Evolutionary conservation across 345 rosid species (phyloP).

Genomic region (Syzygium aqueum): DNA sequence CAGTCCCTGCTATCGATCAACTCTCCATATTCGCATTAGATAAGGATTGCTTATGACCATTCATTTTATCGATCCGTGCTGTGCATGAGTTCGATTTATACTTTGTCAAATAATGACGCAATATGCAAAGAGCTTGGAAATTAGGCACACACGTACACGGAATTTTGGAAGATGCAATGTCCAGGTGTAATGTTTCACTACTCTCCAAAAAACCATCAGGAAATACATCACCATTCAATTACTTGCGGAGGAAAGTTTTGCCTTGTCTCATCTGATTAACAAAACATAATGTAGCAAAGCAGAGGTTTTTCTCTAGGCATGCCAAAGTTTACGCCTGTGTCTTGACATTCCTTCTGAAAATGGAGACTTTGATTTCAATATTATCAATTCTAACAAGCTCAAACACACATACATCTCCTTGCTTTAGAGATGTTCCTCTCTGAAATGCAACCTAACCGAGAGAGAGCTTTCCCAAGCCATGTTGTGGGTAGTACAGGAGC

Average conservation of each 20-base stretch:
- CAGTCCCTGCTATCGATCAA: not conserved
- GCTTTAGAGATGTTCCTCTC: not conserved
- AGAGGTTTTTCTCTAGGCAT: not conserved
- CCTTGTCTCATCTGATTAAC: not conserved
- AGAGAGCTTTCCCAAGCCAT: not conserved
- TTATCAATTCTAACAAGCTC: not conserved
- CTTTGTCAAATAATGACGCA: fast-evolving
- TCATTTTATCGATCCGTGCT: not conserved
- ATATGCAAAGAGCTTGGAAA: too few relatives aligned
- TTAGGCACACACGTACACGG: not conserved
- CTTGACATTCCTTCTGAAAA: not conserved
- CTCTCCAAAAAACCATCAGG: not conserved
- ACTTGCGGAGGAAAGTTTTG: fast-evolving
- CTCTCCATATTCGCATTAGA: not conserved
- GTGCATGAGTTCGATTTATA: not conserved
- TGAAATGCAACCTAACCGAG: not conserved
- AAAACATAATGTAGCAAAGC: not conserved
- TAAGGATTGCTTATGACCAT: not conserved
- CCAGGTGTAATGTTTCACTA: fast-evolving
- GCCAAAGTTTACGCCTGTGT: not conserved
- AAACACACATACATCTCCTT: not conserved
- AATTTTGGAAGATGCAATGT: not conserved
- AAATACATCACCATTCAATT: not conserved
- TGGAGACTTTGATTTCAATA: not conserved
- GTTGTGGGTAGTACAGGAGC: not conserved